phyloP scores from a whole-genome alignment of 2,329 filamentous ascomycete species.

The Cladosporium colombiae region DNA sequence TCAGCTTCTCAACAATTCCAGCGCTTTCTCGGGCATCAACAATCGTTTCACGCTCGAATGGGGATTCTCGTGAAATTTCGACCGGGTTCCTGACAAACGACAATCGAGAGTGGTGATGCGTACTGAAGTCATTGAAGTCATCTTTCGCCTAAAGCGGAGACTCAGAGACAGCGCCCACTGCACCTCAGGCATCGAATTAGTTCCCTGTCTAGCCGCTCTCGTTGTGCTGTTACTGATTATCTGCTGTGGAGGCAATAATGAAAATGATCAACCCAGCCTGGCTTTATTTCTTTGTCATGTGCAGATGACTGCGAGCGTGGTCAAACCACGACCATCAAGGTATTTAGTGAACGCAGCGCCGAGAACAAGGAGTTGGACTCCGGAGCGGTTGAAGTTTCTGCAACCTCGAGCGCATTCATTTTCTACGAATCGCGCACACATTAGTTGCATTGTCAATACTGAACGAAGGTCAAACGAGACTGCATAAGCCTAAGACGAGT shows the following conservation, averaged over 20 bases:
- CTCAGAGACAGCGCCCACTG: too few relatives aligned
- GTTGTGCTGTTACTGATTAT: too few relatives aligned
- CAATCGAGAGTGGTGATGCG: slow-evolving; percentile 14
- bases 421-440: too few relatives aligned
- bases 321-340: background rate
- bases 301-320: background rate
- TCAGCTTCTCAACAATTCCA: slow-evolving; percentile 11
- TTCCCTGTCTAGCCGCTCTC: too few relatives aligned
- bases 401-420: too few relatives aligned
- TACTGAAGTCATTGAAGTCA: slow-evolving; percentile 18
- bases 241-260: too few relatives aligned
- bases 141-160: background rate
- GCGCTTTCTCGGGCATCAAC: slow-evolving; percentile 9
- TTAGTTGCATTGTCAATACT: too few relatives aligned
- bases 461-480: too few relatives aligned
- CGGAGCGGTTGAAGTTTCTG: background rate
- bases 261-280: too few relatives aligned
- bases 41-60: background rate
- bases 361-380: background rate
- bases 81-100: background rate
- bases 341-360: background rate
- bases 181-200: background rate
- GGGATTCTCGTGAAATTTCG: slow-evolving; percentile 14
- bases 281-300: too few relatives aligned
- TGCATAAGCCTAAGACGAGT: too few relatives aligned